These are phyloP conservation scores for Prunus campanulata DNA, from an alignment of 306 rosid species.

Conservation along the genomic window DNA sequence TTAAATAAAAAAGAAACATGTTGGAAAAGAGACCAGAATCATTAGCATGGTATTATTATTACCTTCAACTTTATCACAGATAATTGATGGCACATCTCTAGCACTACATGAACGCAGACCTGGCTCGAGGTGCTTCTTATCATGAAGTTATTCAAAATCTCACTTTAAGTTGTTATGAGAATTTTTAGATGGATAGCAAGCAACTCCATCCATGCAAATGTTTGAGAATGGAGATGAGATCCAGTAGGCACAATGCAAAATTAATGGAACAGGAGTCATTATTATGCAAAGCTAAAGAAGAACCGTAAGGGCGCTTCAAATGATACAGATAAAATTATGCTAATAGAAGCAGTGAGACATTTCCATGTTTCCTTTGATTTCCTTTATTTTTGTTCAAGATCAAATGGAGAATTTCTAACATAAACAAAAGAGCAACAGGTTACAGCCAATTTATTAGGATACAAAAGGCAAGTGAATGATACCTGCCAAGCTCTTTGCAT, in stretches of 20 bases:
- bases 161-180: background rate
- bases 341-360: background rate
- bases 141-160: background rate
- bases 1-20: background rate
- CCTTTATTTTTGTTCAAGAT: background rate
- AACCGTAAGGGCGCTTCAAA: background rate
- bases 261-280: background rate
- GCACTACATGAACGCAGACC: background rate
- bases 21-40: constrained; percentile 1
- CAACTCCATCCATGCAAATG: background rate
- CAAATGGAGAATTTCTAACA: background rate
- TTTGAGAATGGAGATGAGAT: background rate
- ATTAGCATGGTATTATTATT: background rate
- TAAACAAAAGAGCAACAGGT: background rate
- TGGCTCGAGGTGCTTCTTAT: background rate
- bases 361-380: background rate
- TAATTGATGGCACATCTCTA: constrained; percentile 11
- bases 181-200: background rate
- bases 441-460: constrained; percentile 1
- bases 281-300: background rate
- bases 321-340: background rate
- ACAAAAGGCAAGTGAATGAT: constrained; percentile 3
- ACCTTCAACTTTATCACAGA: constrained; percentile 3
- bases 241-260: background rate
- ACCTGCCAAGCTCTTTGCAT: constrained; percentile 97